These are phyloP conservation scores for Globisporangium irregulare DNA, from an alignment of 352 stramenopile species.

Conservation along the genomic window DNA sequence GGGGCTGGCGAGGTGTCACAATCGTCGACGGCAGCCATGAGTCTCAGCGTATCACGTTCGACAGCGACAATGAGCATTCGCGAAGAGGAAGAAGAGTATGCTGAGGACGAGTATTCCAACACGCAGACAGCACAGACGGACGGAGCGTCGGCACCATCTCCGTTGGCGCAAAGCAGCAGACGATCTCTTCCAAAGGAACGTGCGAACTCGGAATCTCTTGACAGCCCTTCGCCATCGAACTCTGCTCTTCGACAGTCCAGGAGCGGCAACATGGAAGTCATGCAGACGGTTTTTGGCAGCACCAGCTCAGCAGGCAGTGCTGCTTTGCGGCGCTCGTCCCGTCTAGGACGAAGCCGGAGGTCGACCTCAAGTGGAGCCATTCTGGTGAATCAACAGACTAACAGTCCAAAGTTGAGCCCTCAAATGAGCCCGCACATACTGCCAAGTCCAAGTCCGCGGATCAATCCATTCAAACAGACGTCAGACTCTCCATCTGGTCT, in stretches of 20 bases:
- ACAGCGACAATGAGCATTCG: slow-evolving; percentile 45
- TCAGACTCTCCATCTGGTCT: slow-evolving; percentile 36
- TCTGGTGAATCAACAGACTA: slow-evolving; percentile 27
- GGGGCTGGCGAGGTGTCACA: slow-evolving; percentile 5
- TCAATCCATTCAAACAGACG: slow-evolving; percentile 72
- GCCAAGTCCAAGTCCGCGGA: slow-evolving; percentile 52
- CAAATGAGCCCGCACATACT: slow-evolving; percentile 69
- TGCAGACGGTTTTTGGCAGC: slow-evolving; percentile 64
- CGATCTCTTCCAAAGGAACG: slow-evolving; percentile 22
- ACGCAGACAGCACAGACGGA: neutral
- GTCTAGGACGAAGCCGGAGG: slow-evolving; percentile 51
- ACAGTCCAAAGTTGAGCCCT: slow-evolving; percentile 56
- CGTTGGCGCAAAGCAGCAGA: neutral
- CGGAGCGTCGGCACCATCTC: neutral
- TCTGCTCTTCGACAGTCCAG: slow-evolving; percentile 40
- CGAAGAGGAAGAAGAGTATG: slow-evolving; percentile 53
- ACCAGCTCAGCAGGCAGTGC: slow-evolving; percentile 38
- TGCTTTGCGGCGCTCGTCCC: slow-evolving; percentile 46
- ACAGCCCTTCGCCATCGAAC: slow-evolving; percentile 22
- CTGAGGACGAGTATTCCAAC: slow-evolving; percentile 26
- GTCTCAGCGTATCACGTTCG: slow-evolving; percentile 16
- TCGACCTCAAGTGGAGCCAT: slow-evolving; percentile 48
- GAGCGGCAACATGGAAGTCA: slow-evolving; percentile 63
- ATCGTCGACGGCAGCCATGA: slow-evolving; percentile 19
- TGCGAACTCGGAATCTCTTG: slow-evolving; percentile 31